Evolutionary conservation across 2,329 filamentous ascomycete genomes (phyloP), one percentile per base, ranked within the genome.

Genomic region (Fusarium sp.): DNA sequence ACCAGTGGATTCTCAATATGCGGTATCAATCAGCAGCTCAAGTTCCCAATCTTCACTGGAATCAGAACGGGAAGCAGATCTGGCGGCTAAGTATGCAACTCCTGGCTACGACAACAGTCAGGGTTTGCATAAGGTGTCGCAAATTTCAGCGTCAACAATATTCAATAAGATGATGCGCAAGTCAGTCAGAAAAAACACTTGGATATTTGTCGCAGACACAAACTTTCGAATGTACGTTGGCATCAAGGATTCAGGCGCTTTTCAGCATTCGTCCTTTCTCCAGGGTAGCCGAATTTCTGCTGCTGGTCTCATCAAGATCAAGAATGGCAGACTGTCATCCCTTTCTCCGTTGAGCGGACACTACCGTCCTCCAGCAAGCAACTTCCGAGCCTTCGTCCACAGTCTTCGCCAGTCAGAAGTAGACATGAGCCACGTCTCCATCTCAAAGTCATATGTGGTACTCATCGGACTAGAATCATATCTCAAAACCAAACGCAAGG

Each of bases 131-230:
- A 85, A 83, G 69, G 77, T 85, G 16, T 88, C 86, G 49, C 89
- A 94, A 74, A 83, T 94, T 4, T 92, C 88, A 7, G 88, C 91
- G 2, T 88, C 91, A 1, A 90, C 91, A 1, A 85, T 97, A 6
- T 87, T 95, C 77, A 93, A 96, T 78, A 91, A 92, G 69, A 84
- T 97, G 8, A 84, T 96, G 18, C 88, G 92, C 65, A 91, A 93
- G 69, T 90, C 92, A 0, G 92, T 94, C 41, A 92, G 90, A 79
- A 94, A 94, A 68, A 94, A 95, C 75, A 96, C 92, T 7, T 97
- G 94, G 94, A 97, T 97, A 70, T 98, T 97, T 75, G 94, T 94
- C 10, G 91, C 92, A 25, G 94, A 97, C 79, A 95, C 93, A 2
- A 91, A 88, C 2, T 96, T 94, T 78, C 89, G 92, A 1, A 84